These are phyloP conservation scores for Pythium utonaiense DNA, from an alignment of 352 stramenopile species.

Conservation along the genomic window DNA sequence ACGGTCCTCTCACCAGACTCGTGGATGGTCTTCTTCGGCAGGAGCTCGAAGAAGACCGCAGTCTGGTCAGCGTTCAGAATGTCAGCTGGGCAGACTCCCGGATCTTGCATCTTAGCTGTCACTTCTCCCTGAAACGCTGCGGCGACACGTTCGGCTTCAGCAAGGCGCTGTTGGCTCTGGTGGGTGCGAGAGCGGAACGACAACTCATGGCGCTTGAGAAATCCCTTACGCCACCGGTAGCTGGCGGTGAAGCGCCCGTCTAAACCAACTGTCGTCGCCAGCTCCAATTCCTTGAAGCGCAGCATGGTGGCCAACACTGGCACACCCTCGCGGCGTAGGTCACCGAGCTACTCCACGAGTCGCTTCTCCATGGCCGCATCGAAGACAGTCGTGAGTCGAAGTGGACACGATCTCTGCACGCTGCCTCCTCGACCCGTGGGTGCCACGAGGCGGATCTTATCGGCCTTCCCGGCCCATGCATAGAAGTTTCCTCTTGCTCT, in stretches of 20 bases:
- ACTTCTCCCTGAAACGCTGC: neutral
- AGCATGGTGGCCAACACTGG: neutral
- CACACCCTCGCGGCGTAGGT: conserved; percentile 1
- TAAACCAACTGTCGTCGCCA: neutral
- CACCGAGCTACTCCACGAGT: neutral
- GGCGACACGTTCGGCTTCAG: neutral
- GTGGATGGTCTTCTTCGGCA: conserved; percentile 21
- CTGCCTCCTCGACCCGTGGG: no score
- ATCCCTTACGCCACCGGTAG: neutral
- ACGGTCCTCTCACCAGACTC: conserved; percentile 13
- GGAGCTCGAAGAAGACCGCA: conserved; percentile 26
- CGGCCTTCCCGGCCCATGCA: no score
- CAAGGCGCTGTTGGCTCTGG: neutral
- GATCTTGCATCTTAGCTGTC: neutral
- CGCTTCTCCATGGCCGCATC: no score
- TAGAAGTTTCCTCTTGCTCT: no score
- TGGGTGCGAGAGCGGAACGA: conserved; percentile 1
- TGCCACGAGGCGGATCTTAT: no score
- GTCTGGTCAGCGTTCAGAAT: conserved; percentile 25
- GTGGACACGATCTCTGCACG: no score
- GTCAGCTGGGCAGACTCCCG: neutral
- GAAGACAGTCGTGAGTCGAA: no score
- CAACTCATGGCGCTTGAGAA: neutral
- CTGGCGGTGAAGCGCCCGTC: neutral
- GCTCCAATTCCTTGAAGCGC: neutral